These are phyloP conservation scores for Conringia planisiliqua DNA, from an alignment of 345 rosid species.

Conservation along the genomic window DNA sequence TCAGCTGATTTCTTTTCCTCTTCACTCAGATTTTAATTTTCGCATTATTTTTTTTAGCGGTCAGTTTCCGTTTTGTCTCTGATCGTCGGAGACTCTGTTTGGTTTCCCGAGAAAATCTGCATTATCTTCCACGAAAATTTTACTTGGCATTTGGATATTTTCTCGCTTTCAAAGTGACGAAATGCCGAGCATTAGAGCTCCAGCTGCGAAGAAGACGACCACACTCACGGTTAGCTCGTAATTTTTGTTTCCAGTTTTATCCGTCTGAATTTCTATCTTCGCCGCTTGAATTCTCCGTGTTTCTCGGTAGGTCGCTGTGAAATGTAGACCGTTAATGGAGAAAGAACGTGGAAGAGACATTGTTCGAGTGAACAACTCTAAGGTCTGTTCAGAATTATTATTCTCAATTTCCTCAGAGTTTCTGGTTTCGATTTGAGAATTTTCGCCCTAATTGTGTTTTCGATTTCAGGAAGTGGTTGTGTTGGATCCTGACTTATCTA, in stretches of 20 bases:
- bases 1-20: slow-evolving; percentile 20
- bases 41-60: neutral
- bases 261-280: neutral
- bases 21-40: slow-evolving; percentile 5
- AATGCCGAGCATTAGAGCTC: slow-evolving; percentile 73
- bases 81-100: slow-evolving; percentile 11
- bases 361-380: slow-evolving; percentile 59
- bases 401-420: neutral
- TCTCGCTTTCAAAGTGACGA: neutral
- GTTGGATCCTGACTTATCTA: slow-evolving; percentile 78
- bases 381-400: slow-evolving; percentile 35
- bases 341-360: slow-evolving; percentile 72
- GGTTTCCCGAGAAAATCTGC: slow-evolving; percentile 20
- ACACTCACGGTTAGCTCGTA: slow-evolving; percentile 56
- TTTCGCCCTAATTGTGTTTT: slow-evolving; percentile 19
- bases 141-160: neutral
- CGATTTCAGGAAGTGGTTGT: slow-evolving; percentile 67
- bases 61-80: slow-evolving; percentile 2
- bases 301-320: slow-evolving; percentile 69
- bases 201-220: slow-evolving; percentile 56
- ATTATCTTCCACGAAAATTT: neutral
- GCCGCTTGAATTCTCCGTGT: neutral
- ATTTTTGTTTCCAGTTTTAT: neutral
- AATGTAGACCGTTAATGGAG: slow-evolving; percentile 67
- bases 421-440: neutral